Evolutionary conservation across 164 flowering plant genomes (phyloP).

Genomic region (Stephania yunnanensis): DNA sequence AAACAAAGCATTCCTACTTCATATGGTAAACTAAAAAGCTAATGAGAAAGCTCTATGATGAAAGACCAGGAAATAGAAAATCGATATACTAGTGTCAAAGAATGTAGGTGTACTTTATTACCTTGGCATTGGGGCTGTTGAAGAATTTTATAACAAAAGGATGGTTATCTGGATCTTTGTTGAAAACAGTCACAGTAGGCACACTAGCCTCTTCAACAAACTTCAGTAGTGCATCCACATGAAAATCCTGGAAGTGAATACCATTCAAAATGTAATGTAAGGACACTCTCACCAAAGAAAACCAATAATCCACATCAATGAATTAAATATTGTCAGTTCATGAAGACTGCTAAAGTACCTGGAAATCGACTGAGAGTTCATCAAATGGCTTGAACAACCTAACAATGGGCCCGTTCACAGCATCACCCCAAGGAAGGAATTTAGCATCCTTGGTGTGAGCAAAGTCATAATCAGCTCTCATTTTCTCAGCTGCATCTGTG

Average conservation of each 20-base stretch:
- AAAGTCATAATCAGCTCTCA: slow-evolving; percentile 82
- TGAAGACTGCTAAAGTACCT: slow-evolving; percentile 42
- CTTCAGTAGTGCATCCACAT: slow-evolving; percentile 56
- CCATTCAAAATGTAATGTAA: background rate
- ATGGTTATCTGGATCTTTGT: slow-evolving; percentile 65
- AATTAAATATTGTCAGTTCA: background rate
- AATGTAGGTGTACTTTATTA: slow-evolving; percentile 11
- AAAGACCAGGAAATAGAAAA: background rate
- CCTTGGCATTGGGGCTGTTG: slow-evolving; percentile 63
- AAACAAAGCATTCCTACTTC: background rate
- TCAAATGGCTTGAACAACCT: slow-evolving; percentile 93
- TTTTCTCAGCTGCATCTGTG: slow-evolving; percentile 52
- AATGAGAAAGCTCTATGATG: background rate
- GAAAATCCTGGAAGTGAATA: slow-evolving; percentile 49
- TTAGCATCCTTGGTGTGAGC: slow-evolving; percentile 81
- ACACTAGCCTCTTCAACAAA: slow-evolving; percentile 66
- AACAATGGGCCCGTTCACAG: slow-evolving; percentile 54
- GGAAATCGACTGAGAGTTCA: slow-evolving; percentile 72
- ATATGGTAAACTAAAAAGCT: no score
- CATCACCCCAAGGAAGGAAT: slow-evolving; percentile 74
- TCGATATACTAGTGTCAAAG: background rate
- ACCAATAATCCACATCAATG: background rate
- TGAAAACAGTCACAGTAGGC: slow-evolving; percentile 55
- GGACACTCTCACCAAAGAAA: background rate
- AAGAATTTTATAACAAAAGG: slow-evolving; percentile 69